Evolutionary conservation across 2,329 filamentous ascomycete genomes (phyloP).

Genomic region (Ascochyta viciae-villosae): DNA sequence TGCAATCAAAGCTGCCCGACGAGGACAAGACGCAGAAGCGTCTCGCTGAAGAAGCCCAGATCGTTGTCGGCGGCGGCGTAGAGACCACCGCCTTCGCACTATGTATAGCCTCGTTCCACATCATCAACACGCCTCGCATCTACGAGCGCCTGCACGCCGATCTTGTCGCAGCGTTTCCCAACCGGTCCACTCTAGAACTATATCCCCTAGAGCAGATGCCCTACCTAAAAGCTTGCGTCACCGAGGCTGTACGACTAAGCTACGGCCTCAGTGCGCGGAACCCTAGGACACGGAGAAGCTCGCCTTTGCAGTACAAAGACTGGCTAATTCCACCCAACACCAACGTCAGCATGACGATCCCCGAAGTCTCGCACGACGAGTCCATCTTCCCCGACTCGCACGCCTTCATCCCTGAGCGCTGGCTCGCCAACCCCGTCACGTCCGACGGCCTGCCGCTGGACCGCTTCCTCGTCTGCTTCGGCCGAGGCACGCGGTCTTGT

Average conservation of each 20-base stretch:
- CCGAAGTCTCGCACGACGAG: slow-evolving; percentile 46
- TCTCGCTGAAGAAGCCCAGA: slow-evolving; percentile 49
- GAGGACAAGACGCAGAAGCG: slow-evolving; percentile 49
- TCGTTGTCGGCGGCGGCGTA: slow-evolving; percentile 49
- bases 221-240: slow-evolving; percentile 36
- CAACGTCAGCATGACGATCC: slow-evolving; percentile 48
- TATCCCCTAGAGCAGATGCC: slow-evolving; percentile 34
- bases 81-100: slow-evolving; percentile 49
- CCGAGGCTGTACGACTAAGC: slow-evolving; percentile 46
- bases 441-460: slow-evolving; percentile 43
- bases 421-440: slow-evolving; percentile 44
- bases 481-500: slow-evolving; percentile 52
- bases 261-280: slow-evolving; percentile 52
- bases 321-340: slow-evolving; percentile 47
- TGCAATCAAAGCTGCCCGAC: slow-evolving; percentile 36
- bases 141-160: slow-evolving; percentile 41
- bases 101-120: slow-evolving; percentile 40
- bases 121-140: slow-evolving; percentile 41
- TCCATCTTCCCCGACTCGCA: slow-evolving; percentile 47
- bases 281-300: slow-evolving; percentile 39
- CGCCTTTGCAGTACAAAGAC: slow-evolving; percentile 30
- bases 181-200: slow-evolving; percentile 32
- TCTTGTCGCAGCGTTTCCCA: slow-evolving; percentile 39
- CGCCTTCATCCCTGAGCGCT: slow-evolving; percentile 51
- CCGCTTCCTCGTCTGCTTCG: slow-evolving; percentile 52